Evolutionary conservation across 139 green algal species (phyloP).

Genomic region (Axilococcus clingmanii): DNA sequence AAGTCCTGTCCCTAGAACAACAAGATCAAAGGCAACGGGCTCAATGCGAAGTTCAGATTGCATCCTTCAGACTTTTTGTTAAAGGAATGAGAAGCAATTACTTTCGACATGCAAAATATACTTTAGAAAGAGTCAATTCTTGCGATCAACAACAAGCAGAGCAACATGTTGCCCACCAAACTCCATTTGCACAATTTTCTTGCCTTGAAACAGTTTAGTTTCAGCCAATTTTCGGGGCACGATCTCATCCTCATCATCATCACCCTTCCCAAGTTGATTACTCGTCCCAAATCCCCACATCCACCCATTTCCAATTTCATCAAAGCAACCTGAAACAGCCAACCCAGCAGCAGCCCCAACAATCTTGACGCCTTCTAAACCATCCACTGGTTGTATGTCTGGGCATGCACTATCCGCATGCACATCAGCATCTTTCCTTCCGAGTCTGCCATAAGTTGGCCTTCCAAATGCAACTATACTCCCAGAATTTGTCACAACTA

Average conservation of each 20-base stretch:
- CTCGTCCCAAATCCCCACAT: slow-evolving; percentile 72
- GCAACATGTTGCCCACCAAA: slow-evolving; percentile 72
- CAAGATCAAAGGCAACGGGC: slow-evolving; percentile 40
- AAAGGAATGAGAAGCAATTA: slow-evolving; percentile 1
- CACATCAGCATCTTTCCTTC: slow-evolving; percentile 37
- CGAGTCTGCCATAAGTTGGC: slow-evolving; percentile 74
- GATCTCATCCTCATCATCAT: slow-evolving; percentile 54
- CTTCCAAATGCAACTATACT: slow-evolving; percentile 60
- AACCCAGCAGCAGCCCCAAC: slow-evolving; percentile 44
- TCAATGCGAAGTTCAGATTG: neutral
- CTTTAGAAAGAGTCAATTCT: neutral
- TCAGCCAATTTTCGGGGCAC: slow-evolving; percentile 44
- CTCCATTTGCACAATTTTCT: slow-evolving; percentile 34
- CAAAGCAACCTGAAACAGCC: slow-evolving; percentile 53
- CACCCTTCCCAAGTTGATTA: slow-evolving; percentile 70
- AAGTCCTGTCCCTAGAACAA: slow-evolving; percentile 51
- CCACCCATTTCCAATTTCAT: slow-evolving; percentile 28
- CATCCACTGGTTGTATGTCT: slow-evolving; percentile 24
- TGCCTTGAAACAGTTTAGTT: slow-evolving; percentile 37
- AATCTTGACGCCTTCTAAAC: slow-evolving; percentile 31
- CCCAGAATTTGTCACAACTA: slow-evolving; percentile 48
- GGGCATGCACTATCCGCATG: slow-evolving; percentile 29
- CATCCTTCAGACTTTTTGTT: neutral
- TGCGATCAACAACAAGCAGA: slow-evolving; percentile 32
- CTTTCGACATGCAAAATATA: neutral